Percentiles rank a stretch among this genome's conserved stretches.
Conservation (phyloP, 1,284 basidiomycete genomes). For the Malassezia arunalokei region DNA sequence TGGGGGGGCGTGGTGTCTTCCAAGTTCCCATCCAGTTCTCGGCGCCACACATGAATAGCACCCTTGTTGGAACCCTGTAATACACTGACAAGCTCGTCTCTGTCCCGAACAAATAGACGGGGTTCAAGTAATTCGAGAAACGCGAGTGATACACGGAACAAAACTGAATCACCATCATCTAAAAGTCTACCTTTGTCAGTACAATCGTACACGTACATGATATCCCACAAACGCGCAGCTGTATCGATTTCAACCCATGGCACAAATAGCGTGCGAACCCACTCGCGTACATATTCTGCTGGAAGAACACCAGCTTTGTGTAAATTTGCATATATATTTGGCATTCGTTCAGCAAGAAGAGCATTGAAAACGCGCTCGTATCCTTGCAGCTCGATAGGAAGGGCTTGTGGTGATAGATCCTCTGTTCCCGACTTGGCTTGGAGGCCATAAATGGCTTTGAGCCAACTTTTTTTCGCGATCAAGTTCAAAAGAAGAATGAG, state of each 20-base stretch:
- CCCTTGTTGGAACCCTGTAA: conserved; percentile 30
- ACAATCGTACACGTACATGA: conserved; percentile 14
- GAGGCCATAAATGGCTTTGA: conserved; percentile 32
- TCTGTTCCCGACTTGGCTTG: conserved; percentile 2
- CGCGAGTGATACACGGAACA: conserved; percentile 34
- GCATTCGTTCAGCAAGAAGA: conserved; percentile 79
- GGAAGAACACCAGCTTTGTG: conserved; percentile 25
- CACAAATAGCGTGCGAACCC: conserved; percentile 30
- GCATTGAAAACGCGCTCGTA: conserved; percentile 72
- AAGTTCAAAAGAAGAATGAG: conserved; percentile 82
- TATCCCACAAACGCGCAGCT: conserved; percentile 36
- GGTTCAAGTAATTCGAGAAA: conserved; percentile 31
- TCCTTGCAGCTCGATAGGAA: conserved; percentile 2
- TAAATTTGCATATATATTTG: conserved; percentile 57
- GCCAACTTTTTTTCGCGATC: conserved; percentile 29
- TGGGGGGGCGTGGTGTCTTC: conserved; percentile 11
- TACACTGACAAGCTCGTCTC: conserved; percentile 23
- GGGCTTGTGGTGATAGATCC: not conserved
- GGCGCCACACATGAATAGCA: conserved; percentile 29
- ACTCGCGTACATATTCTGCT: conserved; percentile 22
- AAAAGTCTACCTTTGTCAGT: conserved; percentile 15
- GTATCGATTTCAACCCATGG: conserved; percentile 33
- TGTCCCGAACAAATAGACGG: conserved; percentile 33
- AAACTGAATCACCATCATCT: conserved; percentile 28
- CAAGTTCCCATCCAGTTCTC: conserved; percentile 14